Evolutionary conservation across 148 eudicot genomes (phyloP).

Genomic region (Tetragonia tetragonoides): DNA sequence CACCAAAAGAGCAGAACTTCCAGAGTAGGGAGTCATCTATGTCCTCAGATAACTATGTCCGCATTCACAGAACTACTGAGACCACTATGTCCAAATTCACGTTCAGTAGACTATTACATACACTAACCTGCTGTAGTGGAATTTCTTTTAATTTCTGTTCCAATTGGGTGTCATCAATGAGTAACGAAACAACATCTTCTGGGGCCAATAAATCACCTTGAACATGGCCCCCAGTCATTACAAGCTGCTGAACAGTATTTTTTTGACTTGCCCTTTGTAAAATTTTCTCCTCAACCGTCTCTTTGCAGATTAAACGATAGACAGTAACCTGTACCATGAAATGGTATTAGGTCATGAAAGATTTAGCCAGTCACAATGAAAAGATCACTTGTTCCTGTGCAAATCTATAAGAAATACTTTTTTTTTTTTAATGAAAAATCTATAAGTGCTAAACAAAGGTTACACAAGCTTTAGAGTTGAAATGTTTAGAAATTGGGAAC

Average conservation of each 20-base stretch:
- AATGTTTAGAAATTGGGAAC: background rate
- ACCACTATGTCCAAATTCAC: background rate
- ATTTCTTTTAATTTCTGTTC: slow-evolving; percentile 89
- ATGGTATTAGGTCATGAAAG: background rate
- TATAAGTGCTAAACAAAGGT: background rate
- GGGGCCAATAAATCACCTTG: slow-evolving; percentile 96
- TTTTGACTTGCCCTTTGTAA: slow-evolving; percentile 96
- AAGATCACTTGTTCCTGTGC: background rate
- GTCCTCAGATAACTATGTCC: background rate
- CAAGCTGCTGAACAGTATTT: slow-evolving; percentile 95
- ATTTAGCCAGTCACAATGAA: background rate
- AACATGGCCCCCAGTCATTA: slow-evolving; percentile 99
- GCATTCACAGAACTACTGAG: background rate
- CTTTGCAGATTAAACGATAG: slow-evolving; percentile 91
- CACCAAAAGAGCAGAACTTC: slow-evolving; percentile 1
- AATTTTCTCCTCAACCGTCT: slow-evolving; percentile 96
- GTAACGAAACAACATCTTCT: slow-evolving; percentile 92
- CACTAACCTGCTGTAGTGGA: slow-evolving; percentile 56
- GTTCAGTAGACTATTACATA: background rate
- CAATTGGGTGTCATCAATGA: slow-evolving; percentile 87
- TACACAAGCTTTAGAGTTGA: background rate
- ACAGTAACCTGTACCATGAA: slow-evolving; percentile 72
- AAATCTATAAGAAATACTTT: background rate
- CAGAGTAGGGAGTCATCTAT: background rate
- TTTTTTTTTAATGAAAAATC: no score